Conservation (phyloP, 2,329 filamentous ascomycete genomes). For the Camillea tinctor region DNA sequence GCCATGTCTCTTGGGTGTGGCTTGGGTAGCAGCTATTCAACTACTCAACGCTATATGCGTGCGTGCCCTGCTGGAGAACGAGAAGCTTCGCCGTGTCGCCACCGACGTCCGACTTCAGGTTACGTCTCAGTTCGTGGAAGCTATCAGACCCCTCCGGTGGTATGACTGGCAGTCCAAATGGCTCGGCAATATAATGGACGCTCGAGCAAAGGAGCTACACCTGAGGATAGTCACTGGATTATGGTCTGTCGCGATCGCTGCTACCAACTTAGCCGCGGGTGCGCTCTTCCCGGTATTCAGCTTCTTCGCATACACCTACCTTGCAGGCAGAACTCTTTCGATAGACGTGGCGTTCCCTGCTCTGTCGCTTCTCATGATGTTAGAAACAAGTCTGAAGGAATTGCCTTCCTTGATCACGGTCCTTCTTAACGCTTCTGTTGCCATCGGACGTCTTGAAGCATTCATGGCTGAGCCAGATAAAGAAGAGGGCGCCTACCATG, state of each 20-base stretch:
- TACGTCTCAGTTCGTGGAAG: conserved; percentile 83
- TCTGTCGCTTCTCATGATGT: conserved; percentile 73
- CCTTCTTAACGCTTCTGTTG: conserved; percentile 78
- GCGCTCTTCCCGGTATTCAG: conserved; percentile 76
- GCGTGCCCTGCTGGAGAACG: conserved; percentile 63
- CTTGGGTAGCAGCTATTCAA: conserved; percentile 69
- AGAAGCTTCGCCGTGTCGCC: conserved; percentile 67
- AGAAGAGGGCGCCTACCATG: conserved; percentile 44
- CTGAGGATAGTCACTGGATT: conserved; percentile 63
- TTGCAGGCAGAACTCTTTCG: conserved; percentile 65
- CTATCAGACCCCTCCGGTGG: conserved; percentile 77
- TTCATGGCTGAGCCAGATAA: conserved; percentile 89
- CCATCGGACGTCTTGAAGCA: conserved; percentile 75
- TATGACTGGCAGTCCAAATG: conserved; percentile 80
- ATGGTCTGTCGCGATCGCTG: conserved; percentile 61
- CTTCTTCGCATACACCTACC: conserved; percentile 76
- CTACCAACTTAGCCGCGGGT: conserved; percentile 69
- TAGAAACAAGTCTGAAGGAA: conserved; percentile 72
- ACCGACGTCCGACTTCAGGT: conserved; percentile 78
- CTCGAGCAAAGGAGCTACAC: conserved; percentile 65
- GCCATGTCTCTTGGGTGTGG: conserved; percentile 71
- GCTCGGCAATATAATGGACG: conserved; percentile 67
- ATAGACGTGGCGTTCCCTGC: conserved; percentile 87
- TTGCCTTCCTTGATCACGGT: conserved; percentile 74
- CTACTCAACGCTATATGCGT: conserved; percentile 67